Evolutionary conservation across 371 early-diverging fungal genomes (phyloP), one percentile per base, ranked within the genome.

Genomic region (Sporodiniella umbellata): DNA sequence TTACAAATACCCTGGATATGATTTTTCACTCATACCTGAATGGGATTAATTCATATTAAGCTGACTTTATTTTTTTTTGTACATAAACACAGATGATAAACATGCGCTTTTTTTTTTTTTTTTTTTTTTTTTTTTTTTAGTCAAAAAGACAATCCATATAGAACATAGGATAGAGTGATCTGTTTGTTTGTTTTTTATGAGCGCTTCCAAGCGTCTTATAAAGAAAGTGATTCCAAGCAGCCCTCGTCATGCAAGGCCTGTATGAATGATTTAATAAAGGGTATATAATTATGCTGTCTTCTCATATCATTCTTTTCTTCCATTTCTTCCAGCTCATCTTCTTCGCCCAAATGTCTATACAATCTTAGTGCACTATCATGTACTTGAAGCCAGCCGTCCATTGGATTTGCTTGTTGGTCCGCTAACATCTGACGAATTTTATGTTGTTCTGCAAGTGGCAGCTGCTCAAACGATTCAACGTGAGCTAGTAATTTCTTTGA

Each of bases 1-100:
- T 28, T 67, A 77, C 56, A 66, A 69, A 33, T 71, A 70, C 43
- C 78, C 78, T 10, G 78, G 78, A 24, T 77, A 77, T 42, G 78
- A 77, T 37, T 77, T 77, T 48, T 60, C 66, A n/a, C 64, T 70
- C 60, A 73, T 77, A 49, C 78, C 78, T 11, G 74, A 77, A 25
- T 71, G 70, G 72, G 76, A 61, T 33, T 61, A 53, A 58, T 26
- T 48, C 10, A 7, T 28, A 7, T 28, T 28, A 40, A 21, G 21
- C 30, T 28, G 5, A 11, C n/a, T 12, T 22, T 14, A 30, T 15
- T 45, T 45, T 28, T 42, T 1, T 23, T 23, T 22, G 5, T 5
- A 24, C 42, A 42, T 35, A 17, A 8, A 24, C n/a, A 48, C 35
- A 22, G 33, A 37, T 25, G 17, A 23, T 21, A n/a, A 19, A 33